phyloP scores from a whole-genome alignment of 2,329 filamentous ascomycete genomes.

The Xylaria sp. region DNA sequence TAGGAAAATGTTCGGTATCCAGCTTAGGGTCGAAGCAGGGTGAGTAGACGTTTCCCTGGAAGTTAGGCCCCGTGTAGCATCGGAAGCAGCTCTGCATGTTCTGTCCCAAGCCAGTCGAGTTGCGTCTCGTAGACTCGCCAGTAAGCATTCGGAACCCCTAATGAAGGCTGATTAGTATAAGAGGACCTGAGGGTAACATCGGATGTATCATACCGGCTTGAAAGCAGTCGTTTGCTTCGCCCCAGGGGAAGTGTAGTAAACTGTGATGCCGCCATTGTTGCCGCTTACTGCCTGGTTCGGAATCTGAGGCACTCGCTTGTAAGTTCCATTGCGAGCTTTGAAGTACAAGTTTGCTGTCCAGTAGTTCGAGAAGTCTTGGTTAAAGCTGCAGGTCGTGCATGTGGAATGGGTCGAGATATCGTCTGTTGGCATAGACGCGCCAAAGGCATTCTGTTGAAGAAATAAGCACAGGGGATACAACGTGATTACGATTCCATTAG shows the following conservation, averaged over 20 bases:
- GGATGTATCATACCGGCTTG: conserved; percentile 58
- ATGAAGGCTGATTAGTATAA: conserved; percentile 54
- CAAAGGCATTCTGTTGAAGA: conserved; percentile 35
- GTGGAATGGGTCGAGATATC: conserved; percentile 38
- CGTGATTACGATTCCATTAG: background rate
- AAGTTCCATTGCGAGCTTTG: conserved; percentile 45
- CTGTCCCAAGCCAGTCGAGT: conserved; percentile 43
- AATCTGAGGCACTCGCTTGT: conserved; percentile 41
- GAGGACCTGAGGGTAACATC: background rate
- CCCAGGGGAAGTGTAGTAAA: conserved; percentile 53
- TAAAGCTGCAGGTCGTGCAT: conserved; percentile 51
- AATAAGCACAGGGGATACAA: conserved; percentile 43
- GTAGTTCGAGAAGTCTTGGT: conserved; percentile 51
- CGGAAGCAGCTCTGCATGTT: conserved; percentile 54
- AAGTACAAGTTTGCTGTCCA: conserved; percentile 51
- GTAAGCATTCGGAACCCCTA: conserved; percentile 57
- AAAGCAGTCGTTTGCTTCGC: conserved; percentile 52
- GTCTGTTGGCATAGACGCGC: conserved; percentile 34
- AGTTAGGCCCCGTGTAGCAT: conserved; percentile 54
- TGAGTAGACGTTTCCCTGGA: conserved; percentile 54
- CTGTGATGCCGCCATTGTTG: conserved; percentile 41
- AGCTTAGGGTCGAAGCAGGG: conserved; percentile 56
- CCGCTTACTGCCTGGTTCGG: conserved; percentile 40
- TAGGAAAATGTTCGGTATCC: conserved; percentile 55
- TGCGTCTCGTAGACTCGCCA: conserved; percentile 50